These are phyloP conservation scores for Leccinellum albellum DNA, from an alignment of 768 basidiomycete species.

Conservation along the genomic window DNA sequence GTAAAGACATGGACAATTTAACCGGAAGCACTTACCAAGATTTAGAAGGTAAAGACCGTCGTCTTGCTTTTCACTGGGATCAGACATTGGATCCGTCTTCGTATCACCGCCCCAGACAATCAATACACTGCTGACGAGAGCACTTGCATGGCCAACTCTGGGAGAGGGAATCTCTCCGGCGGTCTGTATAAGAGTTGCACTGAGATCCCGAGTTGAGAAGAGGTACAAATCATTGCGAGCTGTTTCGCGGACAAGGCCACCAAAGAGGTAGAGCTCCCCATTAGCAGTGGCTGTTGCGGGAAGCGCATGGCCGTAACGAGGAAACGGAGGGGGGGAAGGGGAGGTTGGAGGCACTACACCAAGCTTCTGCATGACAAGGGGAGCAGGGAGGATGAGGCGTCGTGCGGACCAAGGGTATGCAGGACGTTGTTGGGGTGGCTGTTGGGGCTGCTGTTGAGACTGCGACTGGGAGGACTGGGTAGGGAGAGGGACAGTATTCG, in stretches of 20 bases:
- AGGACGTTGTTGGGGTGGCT: slow-evolving; percentile 44
- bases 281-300: slow-evolving; percentile 71
- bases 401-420: slow-evolving; percentile 84
- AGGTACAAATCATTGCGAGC: slow-evolving; percentile 92
- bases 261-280: slow-evolving; percentile 95
- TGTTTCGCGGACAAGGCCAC: slow-evolving; percentile 88
- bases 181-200: slow-evolving; percentile 81
- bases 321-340: slow-evolving; percentile 86
- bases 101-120: slow-evolving; percentile 99
- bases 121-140: slow-evolving; percentile 91
- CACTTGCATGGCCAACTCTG: slow-evolving; percentile 94
- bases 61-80: slow-evolving; percentile 74
- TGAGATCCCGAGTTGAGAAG: slow-evolving; percentile 76
- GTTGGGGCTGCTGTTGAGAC: slow-evolving; percentile 31
- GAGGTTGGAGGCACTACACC: slow-evolving; percentile 59
- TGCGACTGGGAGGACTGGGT: slow-evolving; percentile 32
- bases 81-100: slow-evolving; percentile 64
- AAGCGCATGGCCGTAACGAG: slow-evolving; percentile 92
- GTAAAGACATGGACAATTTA: background rate
- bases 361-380: slow-evolving; percentile 59
- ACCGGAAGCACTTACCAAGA: slow-evolving; percentile 59
- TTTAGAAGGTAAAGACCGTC: slow-evolving; percentile 93
- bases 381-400: slow-evolving; percentile 66
- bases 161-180: slow-evolving; percentile 84
- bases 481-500: slow-evolving; percentile 26